Conservation (phyloP, 257 asterid genomes). For the Solanum ossicruentum region DNA sequence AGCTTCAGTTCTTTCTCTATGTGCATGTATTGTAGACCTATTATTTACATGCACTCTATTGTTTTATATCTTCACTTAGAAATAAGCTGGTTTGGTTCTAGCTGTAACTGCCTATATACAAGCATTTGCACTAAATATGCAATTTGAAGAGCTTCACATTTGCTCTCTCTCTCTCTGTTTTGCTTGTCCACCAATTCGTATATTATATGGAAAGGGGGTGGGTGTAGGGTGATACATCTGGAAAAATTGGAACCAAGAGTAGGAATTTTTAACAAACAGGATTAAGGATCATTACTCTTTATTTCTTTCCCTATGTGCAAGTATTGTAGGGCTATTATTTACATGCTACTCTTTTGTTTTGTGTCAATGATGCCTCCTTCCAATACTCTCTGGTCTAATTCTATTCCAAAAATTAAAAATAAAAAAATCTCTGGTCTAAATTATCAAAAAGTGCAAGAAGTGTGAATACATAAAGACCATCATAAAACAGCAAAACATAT, state of each 20-base stretch:
- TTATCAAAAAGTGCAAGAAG: neutral
- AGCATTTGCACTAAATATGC: neutral
- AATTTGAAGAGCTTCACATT: neutral
- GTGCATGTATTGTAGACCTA: neutral
- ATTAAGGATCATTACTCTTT: no score
- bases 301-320: neutral
- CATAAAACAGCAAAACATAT: neutral
- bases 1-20: neutral
- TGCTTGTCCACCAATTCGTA: no score
- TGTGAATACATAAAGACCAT: neutral
- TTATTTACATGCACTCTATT: neutral
- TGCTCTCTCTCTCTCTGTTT: no score
- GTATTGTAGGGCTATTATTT: neutral
- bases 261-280: no score
- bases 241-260: no score
- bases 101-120: neutral
- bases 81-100: neutral
- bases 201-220: no score
- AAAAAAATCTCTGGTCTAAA: neutral
- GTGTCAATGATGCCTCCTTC: neutral
- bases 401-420: no score
- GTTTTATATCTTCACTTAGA: neutral
- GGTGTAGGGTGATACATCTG: no score
- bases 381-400: neutral
- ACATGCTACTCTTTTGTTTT: neutral